Base-by-base conservation (phyloP, 108 stramenopile genomes). In the Pseudonitzschia delicatissima region DNA sequence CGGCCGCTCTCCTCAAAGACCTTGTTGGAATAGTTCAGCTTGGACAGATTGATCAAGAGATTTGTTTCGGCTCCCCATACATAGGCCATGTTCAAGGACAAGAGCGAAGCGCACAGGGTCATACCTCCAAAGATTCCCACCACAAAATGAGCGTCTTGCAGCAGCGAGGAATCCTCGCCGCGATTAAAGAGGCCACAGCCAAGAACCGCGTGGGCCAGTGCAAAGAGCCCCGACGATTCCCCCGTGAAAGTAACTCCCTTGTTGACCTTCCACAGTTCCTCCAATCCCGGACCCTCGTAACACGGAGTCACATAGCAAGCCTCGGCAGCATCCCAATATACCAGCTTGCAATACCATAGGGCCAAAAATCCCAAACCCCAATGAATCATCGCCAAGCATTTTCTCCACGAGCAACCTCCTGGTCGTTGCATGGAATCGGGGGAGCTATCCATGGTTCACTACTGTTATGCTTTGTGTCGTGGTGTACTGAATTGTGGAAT, bases 241-340 rank as follows among this genome's bases (percentile, higher is more conserved):
- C 60, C 60, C 39, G 60, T 61, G 26, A 61, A 61, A 26, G 60
- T 40, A 26, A 61, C 21, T 8, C 60, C 60, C 37, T 61, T 61
- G 37, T 61, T 61, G 37, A 61, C 60, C 60, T 61, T 61, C 60
- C 60, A 61, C 6, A 61, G 37, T 23, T 37, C 60, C 28, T 61
- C 31, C 37, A 61, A 35, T 12, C 60, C 60, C 9, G 60, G 60
- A 17, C 60, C 60, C 32, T 61, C 60, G 37, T 61, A 61, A 35
- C 60, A 61, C 26, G 60, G 60, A 1, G 5, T 20, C n/a, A 61
- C 60, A 21, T 61, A 61, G 20, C 60, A 61, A 5, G 39, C 60
- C 25, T 61, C 60, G 37, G 60, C 36, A 11, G 60, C 60, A 21
- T 42, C 13, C 39, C 60, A 37, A 36, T 26, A 61, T 36, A 61